phyloP scores from a whole-genome alignment of 2,329 filamentous ascomycete species.

The Neofusicoccum cordaticola region DNA sequence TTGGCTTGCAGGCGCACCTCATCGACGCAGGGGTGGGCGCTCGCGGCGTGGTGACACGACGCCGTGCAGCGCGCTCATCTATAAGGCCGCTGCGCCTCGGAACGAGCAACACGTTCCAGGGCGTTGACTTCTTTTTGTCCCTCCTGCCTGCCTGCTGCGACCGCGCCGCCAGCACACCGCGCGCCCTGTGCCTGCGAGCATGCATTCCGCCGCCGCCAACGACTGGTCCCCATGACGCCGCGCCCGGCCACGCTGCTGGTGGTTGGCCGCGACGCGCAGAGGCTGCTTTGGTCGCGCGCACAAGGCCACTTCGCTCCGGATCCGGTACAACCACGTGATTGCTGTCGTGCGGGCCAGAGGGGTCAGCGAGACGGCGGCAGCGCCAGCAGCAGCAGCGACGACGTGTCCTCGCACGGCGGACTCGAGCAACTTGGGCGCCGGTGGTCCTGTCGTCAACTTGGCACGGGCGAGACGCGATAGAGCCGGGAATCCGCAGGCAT shows the following conservation, averaged over 20 bases:
- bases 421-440: too few relatives aligned
- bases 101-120: slow-evolving; percentile 2
- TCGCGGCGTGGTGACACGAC: background rate
- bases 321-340: slow-evolving; percentile 3
- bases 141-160: background rate
- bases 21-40: background rate
- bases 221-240: background rate
- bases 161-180: background rate
- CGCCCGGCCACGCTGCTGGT: background rate
- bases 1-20: too few relatives aligned
- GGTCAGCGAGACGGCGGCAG: background rate
- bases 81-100: slow-evolving; percentile 11
- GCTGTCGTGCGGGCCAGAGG: too few relatives aligned
- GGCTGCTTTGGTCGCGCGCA: too few relatives aligned
- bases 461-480: too few relatives aligned
- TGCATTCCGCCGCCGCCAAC: background rate
- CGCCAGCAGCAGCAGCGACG: background rate
- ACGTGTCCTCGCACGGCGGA: background rate
- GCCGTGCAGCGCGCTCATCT: background rate
- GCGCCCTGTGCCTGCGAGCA: background rate
- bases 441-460: too few relatives aligned
- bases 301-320: background rate
- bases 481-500: too few relatives aligned
- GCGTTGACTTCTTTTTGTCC: background rate
- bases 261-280: background rate